Evolutionary conservation across 2,329 filamentous ascomycete genomes (phyloP), one percentile per base, ranked within the genome.

Genomic region (Fusarium musae): DNA sequence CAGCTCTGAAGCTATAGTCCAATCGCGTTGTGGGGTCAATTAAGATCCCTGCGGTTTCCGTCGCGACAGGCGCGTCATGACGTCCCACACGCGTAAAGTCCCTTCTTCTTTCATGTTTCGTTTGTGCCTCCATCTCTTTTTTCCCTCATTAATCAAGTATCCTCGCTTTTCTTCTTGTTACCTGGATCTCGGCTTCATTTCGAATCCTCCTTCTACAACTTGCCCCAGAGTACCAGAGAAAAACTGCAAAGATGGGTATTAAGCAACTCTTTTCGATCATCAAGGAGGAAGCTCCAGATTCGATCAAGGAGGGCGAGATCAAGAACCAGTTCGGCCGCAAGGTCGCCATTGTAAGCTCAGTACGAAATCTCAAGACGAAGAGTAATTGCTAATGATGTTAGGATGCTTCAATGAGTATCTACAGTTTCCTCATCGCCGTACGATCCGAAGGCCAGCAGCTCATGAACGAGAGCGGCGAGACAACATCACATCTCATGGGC

Each of bases 311-410:
- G 80, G 94, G 96, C 69, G 96, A 99, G 81, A 99, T 99, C 87
- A 99, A 99, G 86, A 96, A 96, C 78, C 96, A 99, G 75, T 99
- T 99, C 81, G 96, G 96, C 73, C 93, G 96, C 82, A 99, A 99
- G 85, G 96, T 99, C 70, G 96, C 96, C 59, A 98, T 98, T 84
- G 95, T 97, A 87, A 81, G 93, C 87, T 37, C 16, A 26, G 36
- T n/a, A 19, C 9, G 11, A 9, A 8, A 17, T n/a, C 6, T 6
- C 12, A 47, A 26, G 9, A 34, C 7, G 12, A 12, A 52, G 34
- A 8, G n/a, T n/a, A 21, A 7, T 32, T 59, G 3, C 64, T 78
- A n/a, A 78, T 30, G 6, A 15, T 28, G 8, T 12, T n/a, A 84
- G 82, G 82, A 84, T 79, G 82, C 82, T 50, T 99, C 96, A 53